Base-by-base conservation (phyloP, 768 basidiomycete genomes). In the Hericium rajendrae region DNA sequence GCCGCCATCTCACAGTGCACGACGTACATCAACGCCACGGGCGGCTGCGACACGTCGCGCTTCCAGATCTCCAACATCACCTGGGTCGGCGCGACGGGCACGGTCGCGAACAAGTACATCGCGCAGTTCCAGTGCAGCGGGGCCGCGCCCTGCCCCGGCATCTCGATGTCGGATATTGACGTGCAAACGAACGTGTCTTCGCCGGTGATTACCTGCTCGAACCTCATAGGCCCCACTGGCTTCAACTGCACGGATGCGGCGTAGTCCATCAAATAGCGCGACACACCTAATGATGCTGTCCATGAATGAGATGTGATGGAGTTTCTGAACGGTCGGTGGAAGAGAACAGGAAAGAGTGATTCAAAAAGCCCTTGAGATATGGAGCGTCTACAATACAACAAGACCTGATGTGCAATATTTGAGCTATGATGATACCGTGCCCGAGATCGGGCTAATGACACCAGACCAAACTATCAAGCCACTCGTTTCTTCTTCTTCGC, bases 51-150 rank as follows among this genome's bases (percentile, higher is more conserved):
- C 58, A 70, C 70, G 4, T 70, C 68, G 2, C 66, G 64, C n/a
- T 67, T 72, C 61, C 69, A 71, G 57, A 62, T 72, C 20, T 68
- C 68, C 12, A 64, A 71, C 53, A 60, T 72, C 18, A 68, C 67
- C 22, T 71, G 70, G 70, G 68, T 64, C 3, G 65, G 61, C 4
- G 62, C 66, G 57, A 57, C 59, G 1, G 71, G 68, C 22, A 69
- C 65, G 32, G 58, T 68, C 8, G 55, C 58, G 2, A 60, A 66
- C 1, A 59, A 57, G 4, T 65, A 61, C 4, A 52, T 71, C 6
- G 70, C 69, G 28, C 60, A 55, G 24, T 41, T 72, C 32, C 64
- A 70, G 55, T 72, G 71, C 61, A 71, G 71, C 41, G 70, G 66
- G n/a, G 64, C 67, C 2, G 68, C 64, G 11, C 70, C 70, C 16